A percentile compares a stretch with the other conserved stretches of the same genome.
phyloP scores from a whole-genome alignment of 768 basidiomycete genomes.

The Termitomyces bulborhizus region DNA sequence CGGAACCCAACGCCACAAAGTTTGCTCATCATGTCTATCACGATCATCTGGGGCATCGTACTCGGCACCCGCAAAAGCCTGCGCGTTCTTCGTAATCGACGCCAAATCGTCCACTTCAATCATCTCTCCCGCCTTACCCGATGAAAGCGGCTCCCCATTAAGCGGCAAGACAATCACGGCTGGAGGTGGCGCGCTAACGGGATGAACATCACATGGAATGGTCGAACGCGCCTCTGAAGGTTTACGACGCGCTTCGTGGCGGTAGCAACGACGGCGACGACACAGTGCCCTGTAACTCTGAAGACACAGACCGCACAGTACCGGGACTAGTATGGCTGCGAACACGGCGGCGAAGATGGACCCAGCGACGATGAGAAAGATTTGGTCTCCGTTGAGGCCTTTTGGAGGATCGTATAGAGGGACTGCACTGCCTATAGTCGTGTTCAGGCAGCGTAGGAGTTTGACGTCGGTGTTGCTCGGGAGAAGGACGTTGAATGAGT shows the following conservation, averaged over 20 bases:
- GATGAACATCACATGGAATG: not conserved
- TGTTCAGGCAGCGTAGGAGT: slow-evolving; percentile 43
- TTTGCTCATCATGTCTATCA: not conserved
- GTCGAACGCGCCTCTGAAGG: not conserved
- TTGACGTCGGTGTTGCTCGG: slow-evolving; percentile 33
- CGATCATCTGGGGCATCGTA: not conserved
- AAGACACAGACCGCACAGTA: not conserved
- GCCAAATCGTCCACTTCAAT: slow-evolving; percentile 2
- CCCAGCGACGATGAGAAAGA: not conserved
- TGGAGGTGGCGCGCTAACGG: not conserved
- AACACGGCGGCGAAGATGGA: not conserved
- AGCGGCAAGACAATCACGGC: not conserved
- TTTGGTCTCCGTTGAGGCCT: not conserved
- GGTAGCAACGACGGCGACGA: not conserved
- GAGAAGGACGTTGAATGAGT: slow-evolving; percentile 24
- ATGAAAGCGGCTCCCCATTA: not conserved
- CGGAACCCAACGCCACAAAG: not conserved
- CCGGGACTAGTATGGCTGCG: not conserved
- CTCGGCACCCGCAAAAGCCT: slow-evolving; percentile 1
- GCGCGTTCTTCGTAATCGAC: slow-evolving; percentile 2
- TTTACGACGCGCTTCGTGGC: not conserved
- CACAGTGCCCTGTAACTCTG: not conserved
- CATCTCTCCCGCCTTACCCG: slow-evolving; percentile 5
- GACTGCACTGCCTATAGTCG: slow-evolving; percentile 33
- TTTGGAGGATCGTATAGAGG: not conserved